phyloP scores from a whole-genome alignment of 805 yeast genomes.

The Kurtzmaniella cleridarum region DNA sequence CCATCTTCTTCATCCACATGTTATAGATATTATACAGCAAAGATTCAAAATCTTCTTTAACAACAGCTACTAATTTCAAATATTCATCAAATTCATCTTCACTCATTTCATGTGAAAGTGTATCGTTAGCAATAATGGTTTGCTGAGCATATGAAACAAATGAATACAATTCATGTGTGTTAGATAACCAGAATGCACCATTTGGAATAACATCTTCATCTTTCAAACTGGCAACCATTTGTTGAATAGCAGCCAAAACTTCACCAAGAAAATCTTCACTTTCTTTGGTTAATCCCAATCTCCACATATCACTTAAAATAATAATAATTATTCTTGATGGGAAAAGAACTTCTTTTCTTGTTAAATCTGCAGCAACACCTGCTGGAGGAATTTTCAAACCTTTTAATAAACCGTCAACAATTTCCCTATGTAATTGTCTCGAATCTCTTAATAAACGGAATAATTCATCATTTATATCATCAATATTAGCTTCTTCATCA shows the following conservation, averaged over 20 bases:
- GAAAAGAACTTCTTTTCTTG: constrained; percentile 87
- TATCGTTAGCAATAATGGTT: constrained; percentile 82
- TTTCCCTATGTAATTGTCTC: constrained; percentile 69
- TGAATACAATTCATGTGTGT: constrained; percentile 91
- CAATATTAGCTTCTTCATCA: constrained; percentile 49
- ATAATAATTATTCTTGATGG: constrained; percentile 94
- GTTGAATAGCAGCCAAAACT: constrained; percentile 81
- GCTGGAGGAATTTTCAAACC: constrained; percentile 83
- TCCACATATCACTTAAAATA: constrained; percentile 95
- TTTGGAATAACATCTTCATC: constrained; percentile 85
- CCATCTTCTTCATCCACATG: constrained; percentile 95
- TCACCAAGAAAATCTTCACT: constrained; percentile 88
- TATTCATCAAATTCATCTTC: constrained; percentile 88
- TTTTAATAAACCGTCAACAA: constrained; percentile 78
- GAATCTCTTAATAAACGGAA: constrained; percentile 69
- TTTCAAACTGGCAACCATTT: constrained; percentile 68
- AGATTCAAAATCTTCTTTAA: constrained; percentile 90
- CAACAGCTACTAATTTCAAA: constrained; percentile 80
- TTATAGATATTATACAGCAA: constrained; percentile 90
- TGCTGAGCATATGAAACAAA: constrained; percentile 92
- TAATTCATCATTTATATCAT: constrained; percentile 70
- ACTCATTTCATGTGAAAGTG: constrained; percentile 76
- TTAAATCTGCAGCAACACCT: constrained; percentile 74
- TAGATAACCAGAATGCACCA: constrained; percentile 97
- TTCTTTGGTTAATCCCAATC: constrained; percentile 88